Conservation (phyloP, 371 early-diverging fungal species). For the Mucor sp. region DNA sequence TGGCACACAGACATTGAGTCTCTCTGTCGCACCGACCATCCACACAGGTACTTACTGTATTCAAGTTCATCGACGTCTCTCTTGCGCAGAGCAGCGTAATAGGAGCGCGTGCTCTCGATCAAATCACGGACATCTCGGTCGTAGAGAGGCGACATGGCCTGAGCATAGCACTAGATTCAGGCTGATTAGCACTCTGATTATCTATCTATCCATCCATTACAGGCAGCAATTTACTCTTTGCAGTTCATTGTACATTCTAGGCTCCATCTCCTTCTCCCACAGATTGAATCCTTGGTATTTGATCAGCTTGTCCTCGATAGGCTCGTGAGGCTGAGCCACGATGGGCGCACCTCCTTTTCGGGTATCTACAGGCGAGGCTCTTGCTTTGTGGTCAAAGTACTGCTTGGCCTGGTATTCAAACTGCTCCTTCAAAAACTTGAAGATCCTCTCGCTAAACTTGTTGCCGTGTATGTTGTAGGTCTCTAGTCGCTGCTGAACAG, state of each 20-base stretch:
- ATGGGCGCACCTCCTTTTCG: constrained; percentile 41
- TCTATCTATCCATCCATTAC: no score
- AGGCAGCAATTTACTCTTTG: constrained; percentile 61
- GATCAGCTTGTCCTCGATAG: constrained; percentile 74
- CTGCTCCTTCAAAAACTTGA: constrained; percentile 74
- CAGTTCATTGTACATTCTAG: constrained; percentile 83
- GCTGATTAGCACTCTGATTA: no score
- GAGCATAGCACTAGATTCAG: constrained; percentile 42
- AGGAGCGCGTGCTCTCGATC: constrained; percentile 37
- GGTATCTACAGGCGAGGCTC: constrained; percentile 42
- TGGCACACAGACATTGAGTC: constrained; percentile 1
- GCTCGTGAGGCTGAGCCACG: constrained; percentile 63
- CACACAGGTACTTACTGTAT: constrained; percentile 33
- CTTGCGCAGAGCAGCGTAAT: constrained; percentile 41
- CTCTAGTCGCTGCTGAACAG: constrained; percentile 79
- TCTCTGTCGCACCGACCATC: not conserved
- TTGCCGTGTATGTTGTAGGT: constrained; percentile 76
- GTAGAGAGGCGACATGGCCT: constrained; percentile 48
- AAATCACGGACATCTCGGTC: constrained; percentile 53
- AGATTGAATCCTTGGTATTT: constrained; percentile 82
- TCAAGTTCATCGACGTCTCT: constrained; percentile 50
- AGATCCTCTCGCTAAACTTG: constrained; percentile 77
- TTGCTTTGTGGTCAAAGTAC: constrained; percentile 54
- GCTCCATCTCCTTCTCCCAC: constrained; percentile 94
- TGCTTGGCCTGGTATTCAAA: constrained; percentile 66